Base-by-base conservation (phyloP, 1,139 yeast genomes). In the Suhomyces yuchorum region DNA sequence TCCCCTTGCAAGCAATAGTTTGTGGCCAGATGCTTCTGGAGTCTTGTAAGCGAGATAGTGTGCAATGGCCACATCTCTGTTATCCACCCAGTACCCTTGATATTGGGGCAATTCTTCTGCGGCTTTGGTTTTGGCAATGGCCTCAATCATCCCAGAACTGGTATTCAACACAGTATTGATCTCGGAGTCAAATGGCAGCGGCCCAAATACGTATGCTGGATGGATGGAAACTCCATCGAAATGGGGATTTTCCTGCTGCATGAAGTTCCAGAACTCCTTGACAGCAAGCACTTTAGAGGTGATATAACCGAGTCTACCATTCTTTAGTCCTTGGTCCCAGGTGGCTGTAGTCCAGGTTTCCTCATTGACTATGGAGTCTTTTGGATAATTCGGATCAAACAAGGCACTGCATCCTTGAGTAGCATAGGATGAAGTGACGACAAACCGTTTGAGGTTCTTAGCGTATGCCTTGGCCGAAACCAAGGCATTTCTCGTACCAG, bases 21-120 rank as follows among this genome's bases (percentile, higher is more conserved):
- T 43, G 42, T 50, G 32, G 2, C 51, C 51, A 12, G 24, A 28
- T 9, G 56, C 47, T 7, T 40, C 46, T 1, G 47, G 44, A 26
- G 44, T 46, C 36, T 53, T 54, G 24, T 54, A 37, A 2, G 56
- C 56, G 30, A 36, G 39, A 3, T 53, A 11, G 23, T 54, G 56
- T 2, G 56, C 56, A 20, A 23, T 42, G 4, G 54, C 55, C 1
- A 54, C 57, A 33, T 54, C 56, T 11, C 56, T 41, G 9, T 53
- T 56, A 35, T 54, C 56, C 11, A 48, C 39, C 35, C 40, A 54
- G 8, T 32, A 42, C 8, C 58, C 58, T n/a, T 51, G 15, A 11
- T 24, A 15, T 8, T 44, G 26, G 42, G 48, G 46, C 14, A 46
- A 48, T 5, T 39, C 46, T 22, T 57, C 57, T 7, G 48, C 51